Conservation (phyloP, 768 basidiomycete species). For the Lactarius psammicola region DNA sequence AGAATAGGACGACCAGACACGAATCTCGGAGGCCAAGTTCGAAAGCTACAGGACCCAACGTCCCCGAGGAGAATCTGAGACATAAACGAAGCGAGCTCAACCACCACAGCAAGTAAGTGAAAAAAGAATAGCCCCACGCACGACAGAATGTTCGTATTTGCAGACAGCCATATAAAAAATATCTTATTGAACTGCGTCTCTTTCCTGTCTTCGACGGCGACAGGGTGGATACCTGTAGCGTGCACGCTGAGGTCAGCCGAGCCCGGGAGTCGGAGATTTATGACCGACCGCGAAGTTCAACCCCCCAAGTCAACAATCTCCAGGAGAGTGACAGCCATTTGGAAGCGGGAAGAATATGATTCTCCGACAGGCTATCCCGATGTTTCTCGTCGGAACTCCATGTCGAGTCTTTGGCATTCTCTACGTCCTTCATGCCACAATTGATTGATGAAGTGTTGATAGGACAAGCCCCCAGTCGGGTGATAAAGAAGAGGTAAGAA, state of each 20-base stretch:
- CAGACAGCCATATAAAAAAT: constrained; percentile 44
- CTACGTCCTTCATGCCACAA: not conserved
- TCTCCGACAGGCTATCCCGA: not conserved
- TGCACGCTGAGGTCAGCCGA: not conserved
- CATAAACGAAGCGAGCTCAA: not conserved
- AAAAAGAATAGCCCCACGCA: constrained; percentile 25
- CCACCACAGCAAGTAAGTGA: not conserved
- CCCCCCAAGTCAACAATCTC: constrained; percentile 35
- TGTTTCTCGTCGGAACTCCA: not conserved
- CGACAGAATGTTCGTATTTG: constrained; percentile 44
- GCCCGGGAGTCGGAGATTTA: too few species aligned
- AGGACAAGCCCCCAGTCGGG: not conserved
- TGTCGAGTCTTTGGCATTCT: not conserved
- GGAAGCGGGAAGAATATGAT: too few species aligned
- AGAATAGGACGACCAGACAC: constrained; percentile 46
- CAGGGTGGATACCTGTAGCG: constrained; percentile 38
- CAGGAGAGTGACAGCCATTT: constrained; percentile 14
- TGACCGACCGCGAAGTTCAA: constrained; percentile 36
- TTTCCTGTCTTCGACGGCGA: constrained; percentile 36
- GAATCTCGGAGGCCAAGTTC: constrained; percentile 46
- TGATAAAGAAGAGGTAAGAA: not conserved
- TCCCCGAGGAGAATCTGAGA: constrained; percentile 47
- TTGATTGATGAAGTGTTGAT: not conserved
- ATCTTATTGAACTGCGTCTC: constrained; percentile 42
- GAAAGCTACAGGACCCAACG: constrained; percentile 46